Base-by-base conservation (phyloP, 2,329 filamentous ascomycete genomes). In the Botryotinia narcissicola region DNA sequence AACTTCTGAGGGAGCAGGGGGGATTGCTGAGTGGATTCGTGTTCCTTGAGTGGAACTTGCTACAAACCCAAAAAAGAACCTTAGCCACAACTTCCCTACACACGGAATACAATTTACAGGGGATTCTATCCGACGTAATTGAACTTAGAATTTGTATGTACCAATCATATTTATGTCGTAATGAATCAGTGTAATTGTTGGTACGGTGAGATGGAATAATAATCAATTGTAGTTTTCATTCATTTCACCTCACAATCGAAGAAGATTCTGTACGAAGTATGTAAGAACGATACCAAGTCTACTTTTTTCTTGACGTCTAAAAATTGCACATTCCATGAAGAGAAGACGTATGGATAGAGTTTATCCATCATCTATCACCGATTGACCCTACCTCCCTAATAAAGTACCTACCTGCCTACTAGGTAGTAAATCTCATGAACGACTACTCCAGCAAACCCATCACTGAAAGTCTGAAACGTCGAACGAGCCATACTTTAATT, bases 21-120 rank as follows among this genome's bases (percentile, higher is more conserved):
- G 48, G 32, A 44, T 42, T 72, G 46, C 60, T 66, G 60, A 67
- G 70, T 66, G 70, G 59, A 72, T 64, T 72, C 70, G 70, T 72
- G 70, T 72, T 72, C 70, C 70, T 72, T 67, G 46, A 25, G 25
- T 32, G 32, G 46, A 20, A 42, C 25, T 44, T 37, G 54, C 54
- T 71, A 18, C 57, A 59, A 64, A 67, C 70, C 46, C 35, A 59
- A 59, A 71, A 67, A 72, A 68, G 70, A 72, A 57, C 46, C 48
- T 57, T 40, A 48, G 22, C 22, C 44, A 72, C 32, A 37, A 42
- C 35, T 57, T 57, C 64, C 40, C 29, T 44, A n/a, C 12, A 29
- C 9, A 57, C 51, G 14, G 51, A 18, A 25, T 4, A 32, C 16
- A 32, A 32, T 37, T 57, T 40, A 20, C 69, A 64, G 32, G 69